Evolutionary conservation across 495 filamentous ascomycete species (phyloP).

Genomic region (Neurospora africana): DNA sequence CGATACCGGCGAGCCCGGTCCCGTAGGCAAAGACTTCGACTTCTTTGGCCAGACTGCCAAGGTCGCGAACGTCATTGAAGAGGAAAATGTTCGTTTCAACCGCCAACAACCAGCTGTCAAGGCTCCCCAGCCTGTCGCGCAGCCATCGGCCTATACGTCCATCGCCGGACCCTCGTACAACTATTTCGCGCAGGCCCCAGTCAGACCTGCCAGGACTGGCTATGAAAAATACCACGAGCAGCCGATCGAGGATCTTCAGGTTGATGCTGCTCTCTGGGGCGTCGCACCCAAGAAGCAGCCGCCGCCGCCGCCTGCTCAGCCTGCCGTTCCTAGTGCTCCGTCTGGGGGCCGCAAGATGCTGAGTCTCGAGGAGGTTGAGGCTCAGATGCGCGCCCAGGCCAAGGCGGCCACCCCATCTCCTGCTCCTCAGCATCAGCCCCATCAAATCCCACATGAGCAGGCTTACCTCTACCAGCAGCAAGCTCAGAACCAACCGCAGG

Average conservation of each 20-base stretch:
- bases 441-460: slow-evolving; percentile 21
- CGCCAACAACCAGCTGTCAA: slow-evolving; percentile 47
- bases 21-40: slow-evolving; percentile 87
- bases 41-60: slow-evolving; percentile 89
- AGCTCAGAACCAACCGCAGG: slow-evolving; percentile 17
- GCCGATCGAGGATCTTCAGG: slow-evolving; percentile 70
- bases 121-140: slow-evolving; percentile 17
- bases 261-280: slow-evolving; percentile 89
- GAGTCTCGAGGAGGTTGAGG: slow-evolving; percentile 95
- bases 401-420: slow-evolving; percentile 27
- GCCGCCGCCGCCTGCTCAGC: slow-evolving; percentile 22
- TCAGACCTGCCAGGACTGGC: slow-evolving; percentile 58
- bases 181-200: slow-evolving; percentile 30
- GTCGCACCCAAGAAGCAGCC: slow-evolving; percentile 51
- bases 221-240: slow-evolving; percentile 82
- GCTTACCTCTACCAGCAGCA: slow-evolving; percentile 17
- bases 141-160: slow-evolving; percentile 20
- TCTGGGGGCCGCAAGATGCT: slow-evolving; percentile 66
- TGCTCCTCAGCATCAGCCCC: slow-evolving; percentile 10
- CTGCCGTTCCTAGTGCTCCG: slow-evolving; percentile 18
- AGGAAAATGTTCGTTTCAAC: slow-evolving; percentile 76
- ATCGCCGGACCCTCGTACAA: slow-evolving; percentile 18
- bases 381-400: slow-evolving; percentile 68
- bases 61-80: slow-evolving; percentile 71
- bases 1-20: slow-evolving; percentile 20